Evolutionary conservation across 2,329 filamentous ascomycete genomes (phyloP).

Genomic region (Aspergillus spinulosporus): DNA sequence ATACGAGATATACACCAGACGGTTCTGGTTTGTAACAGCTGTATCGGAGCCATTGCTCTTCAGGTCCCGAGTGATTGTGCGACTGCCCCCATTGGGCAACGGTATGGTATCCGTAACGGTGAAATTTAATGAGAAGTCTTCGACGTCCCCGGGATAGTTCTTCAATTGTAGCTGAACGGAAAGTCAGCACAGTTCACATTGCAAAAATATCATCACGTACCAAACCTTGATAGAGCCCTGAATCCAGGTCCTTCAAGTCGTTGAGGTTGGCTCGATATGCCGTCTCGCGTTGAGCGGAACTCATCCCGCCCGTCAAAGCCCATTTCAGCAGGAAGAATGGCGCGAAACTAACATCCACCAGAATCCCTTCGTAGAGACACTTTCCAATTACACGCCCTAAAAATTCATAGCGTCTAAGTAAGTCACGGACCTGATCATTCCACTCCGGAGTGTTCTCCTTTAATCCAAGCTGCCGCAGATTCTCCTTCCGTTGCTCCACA

Average conservation of each 20-base stretch:
- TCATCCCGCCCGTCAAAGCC: conserved; percentile 70
- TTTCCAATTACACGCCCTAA: conserved; percentile 91
- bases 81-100: conserved; percentile 53
- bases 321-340: conserved; percentile 96
- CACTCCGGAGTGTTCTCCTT: conserved; percentile 58
- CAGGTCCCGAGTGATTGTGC: conserved; percentile 72
- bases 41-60: conserved; percentile 74
- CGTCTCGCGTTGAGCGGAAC: conserved; percentile 64
- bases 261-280: conserved; percentile 91
- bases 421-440: conserved; percentile 57
- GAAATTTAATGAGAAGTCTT: conserved; percentile 81
- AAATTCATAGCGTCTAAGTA: conserved; percentile 82
- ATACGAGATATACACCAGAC: conserved; percentile 90
- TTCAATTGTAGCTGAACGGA: conserved; percentile 63
- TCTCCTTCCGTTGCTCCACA: conserved; percentile 66
- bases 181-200: not conserved
- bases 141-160: conserved; percentile 78
- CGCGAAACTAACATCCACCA: conserved; percentile 90
- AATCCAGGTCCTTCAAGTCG: conserved; percentile 87
- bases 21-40: conserved; percentile 85
- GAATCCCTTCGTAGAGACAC: conserved; percentile 93
- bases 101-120: conserved; percentile 73
- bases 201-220: conserved; percentile 38
- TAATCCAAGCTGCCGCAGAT: conserved; percentile 55
- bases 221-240: conserved; percentile 85